A percentile compares a stretch with the other conserved stretches of the same genome.
Evolutionary conservation across 176 grass and related monocot genomes (phyloP).

Genomic region (Zea luxurians): DNA sequence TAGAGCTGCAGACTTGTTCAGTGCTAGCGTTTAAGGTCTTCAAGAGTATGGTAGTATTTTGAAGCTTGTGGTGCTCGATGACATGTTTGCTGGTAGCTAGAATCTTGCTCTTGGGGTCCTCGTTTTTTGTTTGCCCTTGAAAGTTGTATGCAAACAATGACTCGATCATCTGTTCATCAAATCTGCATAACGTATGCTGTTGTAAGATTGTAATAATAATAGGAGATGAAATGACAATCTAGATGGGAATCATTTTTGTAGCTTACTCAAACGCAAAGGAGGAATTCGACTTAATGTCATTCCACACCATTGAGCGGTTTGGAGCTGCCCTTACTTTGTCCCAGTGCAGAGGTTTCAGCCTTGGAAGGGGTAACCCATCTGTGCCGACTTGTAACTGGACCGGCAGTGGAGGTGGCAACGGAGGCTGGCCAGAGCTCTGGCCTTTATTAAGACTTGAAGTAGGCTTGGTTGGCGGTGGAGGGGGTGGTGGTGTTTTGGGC

Average conservation of each 20-base stretch:
- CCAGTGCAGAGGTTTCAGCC: slow-evolving; percentile 93
- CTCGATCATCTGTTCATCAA: slow-evolving; percentile 85
- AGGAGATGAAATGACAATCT: slow-evolving; percentile 11
- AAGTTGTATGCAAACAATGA: slow-evolving; percentile 88
- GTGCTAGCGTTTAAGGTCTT: slow-evolving; percentile 76
- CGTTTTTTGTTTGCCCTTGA: slow-evolving; percentile 48
- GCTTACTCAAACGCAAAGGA: slow-evolving; percentile 82
- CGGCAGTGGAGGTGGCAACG: slow-evolving; percentile 46
- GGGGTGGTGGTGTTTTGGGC: slow-evolving; percentile 45
- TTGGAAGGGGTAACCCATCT: slow-evolving; percentile 62
- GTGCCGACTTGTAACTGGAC: slow-evolving; percentile 41
- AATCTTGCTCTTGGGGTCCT: slow-evolving; percentile 60
- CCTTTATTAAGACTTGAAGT: slow-evolving; percentile 41
- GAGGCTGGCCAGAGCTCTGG: slow-evolving; percentile 39
- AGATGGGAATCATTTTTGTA: slow-evolving; percentile 1
- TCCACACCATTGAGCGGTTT: slow-evolving; percentile 84
- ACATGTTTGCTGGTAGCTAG: slow-evolving; percentile 63
- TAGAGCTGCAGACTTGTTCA: slow-evolving; percentile 60
- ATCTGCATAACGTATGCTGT: slow-evolving; percentile 49
- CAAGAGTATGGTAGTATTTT: slow-evolving; percentile 88
- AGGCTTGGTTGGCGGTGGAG: slow-evolving; percentile 39
- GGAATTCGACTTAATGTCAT: slow-evolving; percentile 82
- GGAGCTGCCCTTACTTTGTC: slow-evolving; percentile 85
- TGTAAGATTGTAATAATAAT: slow-evolving; percentile 28
- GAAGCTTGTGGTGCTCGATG: slow-evolving; percentile 80